phyloP scores from a whole-genome alignment of 345 rosid genomes.

The Trapa bicornis region DNA sequence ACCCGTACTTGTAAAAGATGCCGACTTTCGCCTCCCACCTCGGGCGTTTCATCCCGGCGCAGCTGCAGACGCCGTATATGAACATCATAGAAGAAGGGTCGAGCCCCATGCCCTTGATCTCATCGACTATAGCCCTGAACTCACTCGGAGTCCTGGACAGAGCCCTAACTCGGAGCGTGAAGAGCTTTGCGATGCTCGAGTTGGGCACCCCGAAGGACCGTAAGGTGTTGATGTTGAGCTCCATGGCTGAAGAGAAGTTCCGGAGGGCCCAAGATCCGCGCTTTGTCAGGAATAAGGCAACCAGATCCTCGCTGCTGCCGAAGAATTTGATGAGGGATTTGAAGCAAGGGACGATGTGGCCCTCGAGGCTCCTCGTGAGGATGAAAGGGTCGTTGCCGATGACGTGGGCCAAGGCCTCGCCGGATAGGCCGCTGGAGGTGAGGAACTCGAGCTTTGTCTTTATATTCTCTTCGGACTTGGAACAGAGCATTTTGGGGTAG shows the following conservation, averaged over 20 bases:
- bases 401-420: slow-evolving; percentile 2
- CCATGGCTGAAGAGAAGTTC: slow-evolving; percentile 1
- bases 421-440: slow-evolving; percentile 7
- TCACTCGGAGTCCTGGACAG: slow-evolving; percentile 9
- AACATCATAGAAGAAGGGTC: slow-evolving; percentile 11
- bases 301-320: slow-evolving; percentile 2
- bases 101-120: slow-evolving; percentile 11
- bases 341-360: slow-evolving; percentile 7
- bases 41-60: slow-evolving; percentile 2
- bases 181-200: slow-evolving; percentile 5
- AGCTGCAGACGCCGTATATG: slow-evolving; percentile 3
- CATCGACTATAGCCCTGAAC: slow-evolving; percentile 1
- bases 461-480: neutral
- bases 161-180: slow-evolving; percentile 5
- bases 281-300: neutral
- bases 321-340: slow-evolving; percentile 7
- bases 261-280: slow-evolving; percentile 9
- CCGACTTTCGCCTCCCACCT: slow-evolving; percentile 9
- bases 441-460: slow-evolving; percentile 15
- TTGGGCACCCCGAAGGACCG: slow-evolving; percentile 9
- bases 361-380: slow-evolving; percentile 4
- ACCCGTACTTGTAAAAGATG: slow-evolving; percentile 12
- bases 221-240: slow-evolving; percentile 7
- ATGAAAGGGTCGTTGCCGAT: slow-evolving; percentile 11
- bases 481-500: neutral